Evolutionary conservation across 2,329 filamentous ascomycete genomes (phyloP).

Genomic region (Metarhizium humberi): DNA sequence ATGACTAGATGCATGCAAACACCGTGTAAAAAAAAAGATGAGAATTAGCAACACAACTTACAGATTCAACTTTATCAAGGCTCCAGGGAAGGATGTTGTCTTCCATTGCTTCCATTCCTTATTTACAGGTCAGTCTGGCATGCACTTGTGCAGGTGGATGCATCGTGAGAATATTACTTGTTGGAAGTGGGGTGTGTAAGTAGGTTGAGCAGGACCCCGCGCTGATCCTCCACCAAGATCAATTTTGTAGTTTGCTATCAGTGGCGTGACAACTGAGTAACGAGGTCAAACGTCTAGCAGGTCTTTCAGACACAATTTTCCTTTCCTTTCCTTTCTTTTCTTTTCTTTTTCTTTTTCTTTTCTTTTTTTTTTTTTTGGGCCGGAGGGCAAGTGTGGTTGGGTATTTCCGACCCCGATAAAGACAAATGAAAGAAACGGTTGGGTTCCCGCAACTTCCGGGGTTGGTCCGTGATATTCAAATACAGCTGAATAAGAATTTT

Average conservation of each 20-base stretch:
- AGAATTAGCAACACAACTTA: constrained; percentile 6
- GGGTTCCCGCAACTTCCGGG: too few species aligned
- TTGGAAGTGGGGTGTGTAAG: background rate
- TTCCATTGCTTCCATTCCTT: constrained; percentile 7
- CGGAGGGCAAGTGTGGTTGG: too few species aligned
- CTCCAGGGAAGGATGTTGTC: constrained; percentile 9
- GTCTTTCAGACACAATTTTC: too few species aligned
- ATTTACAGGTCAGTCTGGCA: background rate
- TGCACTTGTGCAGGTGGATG: background rate
- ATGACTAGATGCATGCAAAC: background rate
- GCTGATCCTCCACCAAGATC: background rate
- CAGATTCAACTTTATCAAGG: constrained; percentile 16
- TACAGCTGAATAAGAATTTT: too few species aligned
- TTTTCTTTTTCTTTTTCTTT: too few species aligned
- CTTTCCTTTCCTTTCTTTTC: too few species aligned
- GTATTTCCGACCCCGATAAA: too few species aligned
- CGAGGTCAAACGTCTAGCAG: too few species aligned
- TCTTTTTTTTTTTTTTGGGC: too few species aligned
- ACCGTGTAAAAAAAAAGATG: background rate
- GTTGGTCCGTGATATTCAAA: too few species aligned
- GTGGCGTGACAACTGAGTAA: too few species aligned
- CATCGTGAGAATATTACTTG: background rate
- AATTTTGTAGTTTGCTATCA: background rate
- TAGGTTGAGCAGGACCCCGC: background rate
- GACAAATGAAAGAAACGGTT: too few species aligned